Base-by-base conservation (phyloP, 768 basidiomycete species). In the Pisolithus orientalis region DNA sequence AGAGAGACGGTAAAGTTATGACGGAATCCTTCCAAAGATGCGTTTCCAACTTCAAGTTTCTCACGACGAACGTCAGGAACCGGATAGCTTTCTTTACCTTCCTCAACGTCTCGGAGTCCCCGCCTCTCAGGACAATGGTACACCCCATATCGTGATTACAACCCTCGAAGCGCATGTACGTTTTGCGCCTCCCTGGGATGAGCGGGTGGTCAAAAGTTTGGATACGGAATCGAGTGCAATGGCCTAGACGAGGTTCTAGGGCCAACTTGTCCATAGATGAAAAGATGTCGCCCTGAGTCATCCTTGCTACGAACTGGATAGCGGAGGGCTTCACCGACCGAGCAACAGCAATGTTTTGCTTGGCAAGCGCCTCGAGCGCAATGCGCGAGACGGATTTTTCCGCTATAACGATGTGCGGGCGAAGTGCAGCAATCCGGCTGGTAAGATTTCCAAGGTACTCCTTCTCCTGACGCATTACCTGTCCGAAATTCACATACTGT, bases 111-210 rank as follows among this genome's bases (percentile, higher is more conserved):
- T 87, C 85, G 51, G 86, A 76, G 62, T 94, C 81, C 4, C 82
- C 94, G 9, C 96, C 96, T 40, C 96, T 80, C 44, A 99, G 68
- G 38, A 98, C 77, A 58, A 99, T 86, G 2, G 96, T 98, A 58
- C 94, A 97, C 0, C 94, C 94, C 80, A 91, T 87, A 56, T 96
- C 91, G 47, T 81, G 80, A 63, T 81, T 87, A 62, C 94, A 96
- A 2, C 95, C 95, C 69, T 99, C 96, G 62, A 99, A 98, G 1
- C 96, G 86, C 92, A 99, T 94, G 63, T 92, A 89, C 0, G 95
- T 92, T 74, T 99, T 99, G 51, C 96, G 79, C 16, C 80, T 80
- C 17, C 93, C 94, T n/a, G 94, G 93, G 39, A 98, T 99, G 39
- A 94, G 75, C 11, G 82, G 78, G 67, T 99, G 94, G 57, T 97